Evolutionary conservation across 495 filamentous ascomycete species (phyloP).

Genomic region (Neurospora intermedia): DNA sequence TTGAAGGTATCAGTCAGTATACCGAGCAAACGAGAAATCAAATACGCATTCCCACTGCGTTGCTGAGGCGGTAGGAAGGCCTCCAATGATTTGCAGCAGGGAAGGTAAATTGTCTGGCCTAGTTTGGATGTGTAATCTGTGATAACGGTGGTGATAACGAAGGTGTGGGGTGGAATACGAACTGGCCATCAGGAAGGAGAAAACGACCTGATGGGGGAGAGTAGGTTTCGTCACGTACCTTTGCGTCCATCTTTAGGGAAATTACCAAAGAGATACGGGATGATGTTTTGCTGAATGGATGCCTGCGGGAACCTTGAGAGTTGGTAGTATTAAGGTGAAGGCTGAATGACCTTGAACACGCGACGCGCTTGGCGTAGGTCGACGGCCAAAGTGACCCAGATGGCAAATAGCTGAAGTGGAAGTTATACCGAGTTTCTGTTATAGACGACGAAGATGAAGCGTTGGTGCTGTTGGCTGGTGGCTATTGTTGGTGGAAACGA

Average conservation of each 20-base stretch:
- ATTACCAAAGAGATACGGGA: constrained; percentile 1
- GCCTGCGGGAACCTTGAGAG: neutral
- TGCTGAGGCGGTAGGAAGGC: neutral
- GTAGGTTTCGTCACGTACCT: constrained; percentile 18
- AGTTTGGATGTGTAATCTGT: neutral
- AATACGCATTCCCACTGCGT: neutral
- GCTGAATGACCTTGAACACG: neutral
- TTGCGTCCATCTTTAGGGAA: constrained; percentile 25
- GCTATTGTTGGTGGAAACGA: neutral
- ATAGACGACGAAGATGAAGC: neutral
- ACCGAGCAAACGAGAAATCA: neutral
- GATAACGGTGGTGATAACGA: neutral
- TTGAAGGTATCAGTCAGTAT: constrained; percentile 2
- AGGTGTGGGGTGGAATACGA: constrained; percentile 2
- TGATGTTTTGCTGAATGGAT: neutral
- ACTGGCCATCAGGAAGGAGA: constrained; percentile 3
- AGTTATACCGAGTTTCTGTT: neutral
- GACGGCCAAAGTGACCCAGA: neutral
- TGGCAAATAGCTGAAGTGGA: neutral
- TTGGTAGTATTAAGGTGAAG: neutral
- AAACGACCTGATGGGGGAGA: constrained; percentile 6
- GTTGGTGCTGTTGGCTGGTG: neutral
- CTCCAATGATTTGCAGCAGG: neutral
- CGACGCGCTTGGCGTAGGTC: neutral
- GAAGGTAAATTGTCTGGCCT: neutral